Evolutionary conservation across 306 rosid species (phyloP).

Genomic region (Begonia peltatifolia): DNA sequence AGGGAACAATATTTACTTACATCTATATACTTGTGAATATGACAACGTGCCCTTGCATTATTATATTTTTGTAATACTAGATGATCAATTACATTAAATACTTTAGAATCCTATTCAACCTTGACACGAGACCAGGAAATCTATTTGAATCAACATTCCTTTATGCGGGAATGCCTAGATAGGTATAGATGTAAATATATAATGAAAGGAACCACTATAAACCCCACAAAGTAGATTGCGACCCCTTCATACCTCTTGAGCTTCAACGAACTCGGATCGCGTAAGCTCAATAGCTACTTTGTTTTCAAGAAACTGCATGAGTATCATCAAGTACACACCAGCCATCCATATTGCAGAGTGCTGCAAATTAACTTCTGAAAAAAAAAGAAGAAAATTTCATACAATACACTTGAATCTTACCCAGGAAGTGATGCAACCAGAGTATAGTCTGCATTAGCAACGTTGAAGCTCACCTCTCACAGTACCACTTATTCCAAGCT

Average conservation of each 20-base stretch:
- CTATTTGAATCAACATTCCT: too few species aligned
- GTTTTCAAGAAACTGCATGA: slow-evolving; percentile 94
- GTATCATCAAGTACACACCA: slow-evolving; percentile 85
- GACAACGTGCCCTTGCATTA: too few species aligned
- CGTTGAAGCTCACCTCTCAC: slow-evolving; percentile 59
- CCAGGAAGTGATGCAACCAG: slow-evolving; percentile 11
- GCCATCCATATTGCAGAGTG: slow-evolving; percentile 98
- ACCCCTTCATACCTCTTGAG: slow-evolving; percentile 55
- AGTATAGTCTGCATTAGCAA: slow-evolving; percentile 10
- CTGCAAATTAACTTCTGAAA: slow-evolving; percentile 81
- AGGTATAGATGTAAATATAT: too few species aligned
- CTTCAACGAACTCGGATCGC: slow-evolving; percentile 79
- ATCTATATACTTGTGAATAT: too few species aligned
- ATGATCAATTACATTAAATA: too few species aligned
- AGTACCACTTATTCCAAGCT: slow-evolving; percentile 86
- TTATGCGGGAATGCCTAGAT: too few species aligned
- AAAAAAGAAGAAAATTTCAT: slow-evolving; percentile 15
- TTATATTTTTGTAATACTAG: too few species aligned
- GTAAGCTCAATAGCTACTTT: slow-evolving; percentile 93
- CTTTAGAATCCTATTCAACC: too few species aligned
- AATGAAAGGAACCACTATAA: too few species aligned
- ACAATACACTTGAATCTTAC: slow-evolving; percentile 8
- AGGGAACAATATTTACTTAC: too few species aligned
- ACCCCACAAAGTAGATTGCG: too few species aligned
- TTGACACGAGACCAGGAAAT: too few species aligned